These are phyloP conservation scores for Haematococcus lacustris DNA, from an alignment of 139 green algal species.

Conservation along the genomic window DNA sequence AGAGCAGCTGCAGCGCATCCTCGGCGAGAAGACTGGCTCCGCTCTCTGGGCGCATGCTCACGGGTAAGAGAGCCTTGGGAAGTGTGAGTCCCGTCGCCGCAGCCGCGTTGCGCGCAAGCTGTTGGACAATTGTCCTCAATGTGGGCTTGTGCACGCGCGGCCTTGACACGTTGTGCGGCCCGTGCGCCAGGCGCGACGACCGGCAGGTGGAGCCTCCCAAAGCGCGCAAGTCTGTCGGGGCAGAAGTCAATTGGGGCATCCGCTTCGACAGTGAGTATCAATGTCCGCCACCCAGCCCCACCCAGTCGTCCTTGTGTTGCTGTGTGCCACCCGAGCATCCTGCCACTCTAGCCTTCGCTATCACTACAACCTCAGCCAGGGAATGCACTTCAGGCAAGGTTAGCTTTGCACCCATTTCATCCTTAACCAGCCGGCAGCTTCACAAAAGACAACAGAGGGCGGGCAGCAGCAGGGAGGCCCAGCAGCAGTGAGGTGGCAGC, in stretches of 20 bases:
- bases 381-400: background rate
- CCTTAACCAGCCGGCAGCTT: background rate
- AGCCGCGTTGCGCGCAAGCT: too few relatives aligned
- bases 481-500: background rate
- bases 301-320: background rate
- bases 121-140: too few relatives aligned
- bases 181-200: too few relatives aligned
- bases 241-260: slow-evolving; percentile 92
- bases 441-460: background rate
- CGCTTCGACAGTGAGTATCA: slow-evolving; percentile 50
- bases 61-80: too few relatives aligned
- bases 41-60: slow-evolving; percentile 42
- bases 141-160: too few relatives aligned
- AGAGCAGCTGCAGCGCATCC: slow-evolving; percentile 41
- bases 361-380: background rate
- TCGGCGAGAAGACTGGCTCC: slow-evolving; percentile 72
- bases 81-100: too few relatives aligned
- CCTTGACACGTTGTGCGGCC: too few relatives aligned
- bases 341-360: background rate
- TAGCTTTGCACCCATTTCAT: background rate
- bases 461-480: background rate
- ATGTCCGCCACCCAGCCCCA: slow-evolving; percentile 6
- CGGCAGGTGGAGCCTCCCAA: slow-evolving; percentile 42
- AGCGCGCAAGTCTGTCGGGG: slow-evolving; percentile 61
- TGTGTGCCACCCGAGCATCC: background rate